Evolutionary conservation across 768 basidiomycete genomes (phyloP).

Genomic region (Pleurotus giganteus): DNA sequence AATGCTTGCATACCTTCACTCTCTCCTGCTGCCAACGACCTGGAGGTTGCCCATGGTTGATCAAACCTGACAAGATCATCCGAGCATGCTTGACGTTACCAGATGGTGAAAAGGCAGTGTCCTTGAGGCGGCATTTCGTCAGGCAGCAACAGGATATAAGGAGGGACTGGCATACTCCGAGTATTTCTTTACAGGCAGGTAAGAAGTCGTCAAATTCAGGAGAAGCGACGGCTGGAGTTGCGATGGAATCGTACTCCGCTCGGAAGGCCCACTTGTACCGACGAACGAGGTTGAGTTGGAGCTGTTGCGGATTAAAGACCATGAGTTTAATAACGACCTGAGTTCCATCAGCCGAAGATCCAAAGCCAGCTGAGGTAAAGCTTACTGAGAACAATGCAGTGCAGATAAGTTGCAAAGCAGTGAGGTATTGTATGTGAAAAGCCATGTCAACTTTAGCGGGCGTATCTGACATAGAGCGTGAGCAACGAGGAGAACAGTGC

Average conservation of each 20-base stretch:
- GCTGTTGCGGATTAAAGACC: slow-evolving; percentile 47
- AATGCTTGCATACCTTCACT: slow-evolving; percentile 46
- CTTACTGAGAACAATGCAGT: slow-evolving; percentile 54
- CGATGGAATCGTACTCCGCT: slow-evolving; percentile 53
- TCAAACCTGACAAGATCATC: slow-evolving; percentile 30
- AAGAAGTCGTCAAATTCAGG: slow-evolving; percentile 57
- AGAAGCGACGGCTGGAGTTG: slow-evolving; percentile 43
- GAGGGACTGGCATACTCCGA: slow-evolving; percentile 28
- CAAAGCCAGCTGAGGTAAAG: background rate
- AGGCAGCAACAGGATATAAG: background rate
- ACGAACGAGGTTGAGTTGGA: slow-evolving; percentile 55
- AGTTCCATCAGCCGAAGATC: background rate
- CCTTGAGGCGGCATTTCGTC: slow-evolving; percentile 20
- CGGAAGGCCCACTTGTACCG: slow-evolving; percentile 81
- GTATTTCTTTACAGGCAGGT: slow-evolving; percentile 32
- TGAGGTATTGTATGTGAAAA: slow-evolving; percentile 51
- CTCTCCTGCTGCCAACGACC: slow-evolving; percentile 46
- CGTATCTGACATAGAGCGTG: slow-evolving; percentile 29
- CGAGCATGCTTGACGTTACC: slow-evolving; percentile 44
- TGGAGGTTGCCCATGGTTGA: slow-evolving; percentile 23
- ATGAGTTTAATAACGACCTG: slow-evolving; percentile 50
- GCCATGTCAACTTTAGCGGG: slow-evolving; percentile 40
- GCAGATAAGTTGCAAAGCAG: slow-evolving; percentile 56
- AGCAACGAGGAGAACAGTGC: background rate
- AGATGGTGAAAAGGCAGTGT: slow-evolving; percentile 36